Percentiles rank a stretch among this genome's conserved stretches.
Evolutionary conservation across 805 yeast genomes (phyloP).

Genomic region (Yarrowia sp.): DNA sequence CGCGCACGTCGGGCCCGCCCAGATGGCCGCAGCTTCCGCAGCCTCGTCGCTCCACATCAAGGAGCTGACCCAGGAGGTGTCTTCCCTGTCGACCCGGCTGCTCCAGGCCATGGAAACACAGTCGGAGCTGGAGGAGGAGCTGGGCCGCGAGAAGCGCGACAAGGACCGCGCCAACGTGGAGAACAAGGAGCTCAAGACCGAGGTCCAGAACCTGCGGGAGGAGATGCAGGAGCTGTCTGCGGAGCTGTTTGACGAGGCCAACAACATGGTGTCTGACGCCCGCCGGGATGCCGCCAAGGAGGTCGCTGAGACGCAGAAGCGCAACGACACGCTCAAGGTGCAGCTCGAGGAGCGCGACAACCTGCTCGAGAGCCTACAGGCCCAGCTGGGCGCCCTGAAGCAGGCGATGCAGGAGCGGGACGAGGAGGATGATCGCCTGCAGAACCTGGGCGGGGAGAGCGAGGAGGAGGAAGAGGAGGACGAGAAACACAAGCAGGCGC

Average conservation of each 20-base stretch:
- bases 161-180: slow-evolving; percentile 28
- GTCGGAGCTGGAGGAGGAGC: slow-evolving; percentile 36
- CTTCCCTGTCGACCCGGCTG: slow-evolving; percentile 36
- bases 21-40: slow-evolving; percentile 8
- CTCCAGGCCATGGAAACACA: slow-evolving; percentile 37
- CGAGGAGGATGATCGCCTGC: slow-evolving; percentile 38
- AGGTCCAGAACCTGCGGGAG: slow-evolving; percentile 62
- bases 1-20: not conserved
- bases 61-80: slow-evolving; percentile 30
- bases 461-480: slow-evolving; percentile 8
- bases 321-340: slow-evolving; percentile 71
- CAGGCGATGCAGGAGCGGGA: slow-evolving; percentile 58
- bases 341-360: slow-evolving; percentile 74
- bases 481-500: not conserved
- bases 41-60: slow-evolving; percentile 11
- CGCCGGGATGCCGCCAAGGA: slow-evolving; percentile 58
- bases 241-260: slow-evolving; percentile 78
- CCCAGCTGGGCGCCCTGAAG: slow-evolving; percentile 64
- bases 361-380: slow-evolving; percentile 60
- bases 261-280: slow-evolving; percentile 78
- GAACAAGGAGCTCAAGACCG: slow-evolving; percentile 41
- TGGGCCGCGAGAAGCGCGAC: slow-evolving; percentile 32
- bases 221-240: slow-evolving; percentile 82
- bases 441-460: not conserved
- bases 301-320: slow-evolving; percentile 49